A percentile compares a stretch with the other conserved stretches of the same genome.
Evolutionary conservation across 192 early-diverging fungal species (phyloP).

Genomic region (Backusella macrospora): DNA sequence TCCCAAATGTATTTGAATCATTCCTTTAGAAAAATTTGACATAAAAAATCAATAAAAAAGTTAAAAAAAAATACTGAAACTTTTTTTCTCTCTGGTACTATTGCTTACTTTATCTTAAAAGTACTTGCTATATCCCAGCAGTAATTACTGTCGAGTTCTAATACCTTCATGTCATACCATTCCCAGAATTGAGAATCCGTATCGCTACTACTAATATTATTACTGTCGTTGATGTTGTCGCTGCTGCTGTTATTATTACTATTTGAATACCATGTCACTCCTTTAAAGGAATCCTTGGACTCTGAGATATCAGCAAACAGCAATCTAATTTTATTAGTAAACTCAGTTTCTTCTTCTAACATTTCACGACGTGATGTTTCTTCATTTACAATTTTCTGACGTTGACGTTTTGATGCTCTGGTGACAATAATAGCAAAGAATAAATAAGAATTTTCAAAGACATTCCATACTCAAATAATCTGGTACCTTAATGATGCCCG

Average conservation of each 20-base stretch:
- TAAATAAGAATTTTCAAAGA: background rate
- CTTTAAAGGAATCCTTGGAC: background rate
- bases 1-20: conserved; percentile 7
- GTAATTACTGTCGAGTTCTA: conserved; percentile 24
- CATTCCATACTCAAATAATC: background rate
- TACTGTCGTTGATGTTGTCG: background rate
- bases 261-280: background rate
- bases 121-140: conserved; percentile 27
- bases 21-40: conserved; percentile 6
- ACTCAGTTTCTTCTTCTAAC: conserved; percentile 34
- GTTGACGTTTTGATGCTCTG: conserved; percentile 42
- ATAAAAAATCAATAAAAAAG: background rate
- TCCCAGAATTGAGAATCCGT: conserved; percentile 19
- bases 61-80: background rate
- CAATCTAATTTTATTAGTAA: conserved; percentile 22
- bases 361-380: conserved; percentile 30
- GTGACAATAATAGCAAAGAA: background rate
- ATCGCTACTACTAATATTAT: background rate
- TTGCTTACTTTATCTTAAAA: conserved; percentile 3
- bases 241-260: background rate
- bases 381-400: conserved; percentile 37
- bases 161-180: conserved; percentile 39
- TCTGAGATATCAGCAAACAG: conserved; percentile 16
- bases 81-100: background rate
- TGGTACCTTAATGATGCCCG: conserved; percentile 38